Evolutionary conservation across 1,284 basidiomycete genomes (phyloP).

Genomic region (Retiboletus flavoniger): DNA sequence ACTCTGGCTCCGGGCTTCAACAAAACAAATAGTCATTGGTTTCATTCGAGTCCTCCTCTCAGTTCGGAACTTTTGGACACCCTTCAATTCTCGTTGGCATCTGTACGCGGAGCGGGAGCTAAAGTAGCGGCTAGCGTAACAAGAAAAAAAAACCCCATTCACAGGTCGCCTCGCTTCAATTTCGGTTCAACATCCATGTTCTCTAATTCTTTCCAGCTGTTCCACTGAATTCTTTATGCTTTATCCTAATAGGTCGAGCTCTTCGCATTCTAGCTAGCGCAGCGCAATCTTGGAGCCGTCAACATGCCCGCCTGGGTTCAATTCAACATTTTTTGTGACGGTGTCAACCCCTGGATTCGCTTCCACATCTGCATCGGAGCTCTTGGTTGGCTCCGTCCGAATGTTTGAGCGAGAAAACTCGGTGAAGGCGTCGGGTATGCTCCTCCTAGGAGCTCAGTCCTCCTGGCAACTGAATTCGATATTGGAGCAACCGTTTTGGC

Average conservation of each 20-base stretch:
- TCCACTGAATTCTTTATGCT: background rate
- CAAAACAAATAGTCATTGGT: background rate
- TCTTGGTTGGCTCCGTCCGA: slow-evolving; percentile 1
- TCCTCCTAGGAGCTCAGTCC: slow-evolving; percentile 6
- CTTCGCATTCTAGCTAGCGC: background rate
- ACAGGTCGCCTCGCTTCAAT: slow-evolving; percentile 8
- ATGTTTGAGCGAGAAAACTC: background rate
- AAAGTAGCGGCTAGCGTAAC: slow-evolving; percentile 2
- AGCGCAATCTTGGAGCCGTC: background rate
- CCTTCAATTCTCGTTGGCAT: background rate
- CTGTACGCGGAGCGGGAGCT: slow-evolving; percentile 4
- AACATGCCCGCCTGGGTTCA: background rate
- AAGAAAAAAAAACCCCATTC: slow-evolving; percentile 8
- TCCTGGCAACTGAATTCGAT: slow-evolving; percentile 10
- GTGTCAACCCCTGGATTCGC: background rate
- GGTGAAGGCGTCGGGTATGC: slow-evolving; percentile 13
- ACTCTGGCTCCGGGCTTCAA: background rate
- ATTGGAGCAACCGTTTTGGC: background rate
- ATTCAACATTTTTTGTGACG: background rate
- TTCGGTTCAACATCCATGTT: background rate
- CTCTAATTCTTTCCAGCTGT: background rate
- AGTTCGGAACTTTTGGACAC: slow-evolving; percentile 11
- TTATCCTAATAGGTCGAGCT: background rate
- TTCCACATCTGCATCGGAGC: background rate
- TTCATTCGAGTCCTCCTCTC: slow-evolving; percentile 2